phyloP scores from a whole-genome alignment of 352 stramenopile species.

The Phytophthora kernoviae region DNA sequence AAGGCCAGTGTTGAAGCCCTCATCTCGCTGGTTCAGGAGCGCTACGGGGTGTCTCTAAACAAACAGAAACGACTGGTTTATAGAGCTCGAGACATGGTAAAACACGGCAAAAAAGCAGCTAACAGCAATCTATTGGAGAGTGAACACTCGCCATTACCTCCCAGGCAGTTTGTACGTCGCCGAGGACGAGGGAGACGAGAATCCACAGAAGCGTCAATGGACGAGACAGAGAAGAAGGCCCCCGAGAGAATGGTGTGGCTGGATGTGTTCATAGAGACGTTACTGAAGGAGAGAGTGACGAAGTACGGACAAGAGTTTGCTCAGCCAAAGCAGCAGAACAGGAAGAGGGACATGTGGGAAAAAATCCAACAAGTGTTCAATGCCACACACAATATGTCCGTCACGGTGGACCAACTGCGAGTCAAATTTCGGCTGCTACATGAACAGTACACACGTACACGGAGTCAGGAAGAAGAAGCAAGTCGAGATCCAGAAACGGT shows the following conservation, averaged over 20 bases:
- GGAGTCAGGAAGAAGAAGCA: conserved; percentile 18
- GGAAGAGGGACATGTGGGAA: conserved; percentile 25
- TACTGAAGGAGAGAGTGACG: conserved; percentile 23
- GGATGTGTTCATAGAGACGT: conserved; percentile 23
- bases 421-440: conserved; percentile 32
- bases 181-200: conserved; percentile 1
- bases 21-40: conserved; percentile 18
- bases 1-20: conserved; percentile 25
- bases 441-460: conserved; percentile 22
- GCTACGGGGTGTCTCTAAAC: conserved; percentile 24
- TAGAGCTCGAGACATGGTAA: conserved; percentile 31
- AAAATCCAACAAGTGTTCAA: conserved; percentile 26
- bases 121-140: conserved; percentile 17
- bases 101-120: conserved; percentile 15
- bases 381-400: conserved; percentile 10
- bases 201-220: conserved; percentile 6
- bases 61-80: conserved; percentile 37
- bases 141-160: conserved; percentile 15
- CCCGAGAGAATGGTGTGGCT: conserved; percentile 29
- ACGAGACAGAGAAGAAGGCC: conserved; percentile 12
- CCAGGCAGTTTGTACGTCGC: conserved; percentile 17
- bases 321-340: conserved; percentile 7
- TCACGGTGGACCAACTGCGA: conserved; percentile 27
- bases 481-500: conserved; percentile 10
- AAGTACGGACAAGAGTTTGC: conserved; percentile 24